Conservation (phyloP, 441 rosid genomes). For the Syzygium malaccense region DNA sequence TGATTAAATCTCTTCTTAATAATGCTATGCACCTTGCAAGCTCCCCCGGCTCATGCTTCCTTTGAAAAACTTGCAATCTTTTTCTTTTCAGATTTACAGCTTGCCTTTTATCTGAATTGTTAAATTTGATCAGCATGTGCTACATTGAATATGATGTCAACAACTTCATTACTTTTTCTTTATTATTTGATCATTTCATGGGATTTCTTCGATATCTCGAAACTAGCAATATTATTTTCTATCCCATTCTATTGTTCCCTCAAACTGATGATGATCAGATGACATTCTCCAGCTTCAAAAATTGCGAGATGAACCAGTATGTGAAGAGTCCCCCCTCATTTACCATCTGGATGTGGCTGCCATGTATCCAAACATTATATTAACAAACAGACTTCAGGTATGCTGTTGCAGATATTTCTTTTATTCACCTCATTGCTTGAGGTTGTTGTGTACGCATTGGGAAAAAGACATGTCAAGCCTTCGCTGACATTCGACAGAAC, state of each 20-base stretch:
- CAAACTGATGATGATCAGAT: background rate
- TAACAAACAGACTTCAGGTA: constrained; percentile 99
- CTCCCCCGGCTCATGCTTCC: background rate
- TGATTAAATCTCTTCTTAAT: background rate
- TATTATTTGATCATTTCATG: background rate
- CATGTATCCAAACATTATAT: constrained; percentile 98
- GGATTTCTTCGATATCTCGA: background rate
- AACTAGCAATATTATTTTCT: background rate
- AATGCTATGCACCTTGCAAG: background rate
- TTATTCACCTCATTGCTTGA: background rate
- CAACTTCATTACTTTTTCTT: background rate
- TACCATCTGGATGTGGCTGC: constrained; percentile 99
- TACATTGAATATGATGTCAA: background rate
- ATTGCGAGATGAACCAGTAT: constrained; percentile 73
- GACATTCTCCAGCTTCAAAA: constrained; percentile 57
- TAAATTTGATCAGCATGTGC: background rate
- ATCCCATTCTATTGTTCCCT: background rate
- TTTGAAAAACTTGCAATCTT: background rate
- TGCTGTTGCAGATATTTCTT: constrained; percentile 7
- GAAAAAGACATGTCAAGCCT: background rate
- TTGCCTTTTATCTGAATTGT: background rate
- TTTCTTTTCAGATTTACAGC: background rate
- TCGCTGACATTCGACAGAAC: background rate
- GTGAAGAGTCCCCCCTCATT: constrained; percentile 95
- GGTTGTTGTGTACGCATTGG: background rate